Conservation (phyloP, 768 basidiomycete species). For the Naganishia antarctica region DNA sequence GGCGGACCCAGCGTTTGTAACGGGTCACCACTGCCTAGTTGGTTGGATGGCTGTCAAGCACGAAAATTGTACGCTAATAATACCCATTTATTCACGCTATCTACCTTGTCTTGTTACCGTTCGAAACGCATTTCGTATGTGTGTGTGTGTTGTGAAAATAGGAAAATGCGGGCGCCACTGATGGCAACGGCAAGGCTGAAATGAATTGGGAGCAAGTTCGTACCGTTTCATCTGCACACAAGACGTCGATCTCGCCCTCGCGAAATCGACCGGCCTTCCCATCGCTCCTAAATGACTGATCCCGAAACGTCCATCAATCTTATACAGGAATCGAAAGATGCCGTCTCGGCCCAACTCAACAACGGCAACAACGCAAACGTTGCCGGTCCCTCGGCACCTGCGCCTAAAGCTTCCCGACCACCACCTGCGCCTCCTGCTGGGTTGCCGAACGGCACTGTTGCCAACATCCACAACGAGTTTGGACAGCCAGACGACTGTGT, state of each 20-base stretch:
- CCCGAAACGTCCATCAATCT: not conserved
- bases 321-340: not conserved
- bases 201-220: slow-evolving; percentile 23
- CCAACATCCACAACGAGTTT: slow-evolving; percentile 19
- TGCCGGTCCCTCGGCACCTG: not conserved
- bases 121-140: not conserved
- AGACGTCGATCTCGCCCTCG: not conserved
- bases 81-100: not conserved
- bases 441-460: slow-evolving; percentile 13
- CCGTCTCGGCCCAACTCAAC: not conserved
- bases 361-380: slow-evolving; percentile 1
- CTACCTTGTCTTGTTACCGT: not conserved
- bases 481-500: slow-evolving; percentile 22
- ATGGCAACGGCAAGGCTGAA: slow-evolving; percentile 15
- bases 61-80: slow-evolving; percentile 19
- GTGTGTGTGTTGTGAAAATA: not conserved
- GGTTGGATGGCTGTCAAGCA: slow-evolving; percentile 13
- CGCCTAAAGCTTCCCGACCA: slow-evolving; percentile 8
- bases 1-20: slow-evolving; percentile 22
- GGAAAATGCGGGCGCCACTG: slow-evolving; percentile 5
- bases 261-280: not conserved
- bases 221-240: not conserved
- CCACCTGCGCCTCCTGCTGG: slow-evolving; percentile 18
- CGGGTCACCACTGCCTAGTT: slow-evolving; percentile 10
- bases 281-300: not conserved